phyloP scores from a whole-genome alignment of 2,329 filamentous ascomycete species.

The Fusarium dlaminii region DNA sequence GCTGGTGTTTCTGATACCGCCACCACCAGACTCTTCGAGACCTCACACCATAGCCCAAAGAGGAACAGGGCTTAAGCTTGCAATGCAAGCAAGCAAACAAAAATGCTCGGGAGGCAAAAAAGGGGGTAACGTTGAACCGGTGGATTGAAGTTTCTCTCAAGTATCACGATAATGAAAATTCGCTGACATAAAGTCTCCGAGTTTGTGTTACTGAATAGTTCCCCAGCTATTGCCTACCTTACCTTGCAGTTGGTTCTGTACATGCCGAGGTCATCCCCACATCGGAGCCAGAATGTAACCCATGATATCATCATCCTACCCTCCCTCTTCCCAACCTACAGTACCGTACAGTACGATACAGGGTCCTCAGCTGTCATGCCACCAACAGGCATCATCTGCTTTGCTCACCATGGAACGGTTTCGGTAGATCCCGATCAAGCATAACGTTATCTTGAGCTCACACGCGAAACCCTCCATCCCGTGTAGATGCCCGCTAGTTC shows the following conservation, averaged over 20 bases:
- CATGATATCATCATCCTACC: slow-evolving; percentile 43
- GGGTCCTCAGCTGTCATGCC: slow-evolving; percentile 34
- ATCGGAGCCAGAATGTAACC: slow-evolving; percentile 22
- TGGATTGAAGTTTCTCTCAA: background rate
- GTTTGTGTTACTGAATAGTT: background rate
- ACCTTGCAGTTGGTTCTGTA: background rate
- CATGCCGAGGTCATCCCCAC: slow-evolving; percentile 22
- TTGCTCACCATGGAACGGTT: slow-evolving; percentile 1
- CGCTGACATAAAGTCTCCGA: slow-evolving; percentile 5
- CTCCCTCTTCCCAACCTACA: slow-evolving; percentile 18
- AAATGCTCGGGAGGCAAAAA: background rate
- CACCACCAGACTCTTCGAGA: slow-evolving; percentile 34
- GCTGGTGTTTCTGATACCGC: slow-evolving; percentile 3
- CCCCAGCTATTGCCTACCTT: background rate
- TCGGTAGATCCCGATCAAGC: slow-evolving; percentile 33
- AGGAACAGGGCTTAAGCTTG: slow-evolving; percentile 5
- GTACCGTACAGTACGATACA: background rate
- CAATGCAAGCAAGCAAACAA: background rate
- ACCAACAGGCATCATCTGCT: slow-evolving; percentile 36
- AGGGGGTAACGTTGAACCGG: background rate
- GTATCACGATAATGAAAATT: background rate
- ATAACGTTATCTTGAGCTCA: background rate
- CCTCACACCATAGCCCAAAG: slow-evolving; percentile 10
- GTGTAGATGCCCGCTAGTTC: slow-evolving; percentile 2
- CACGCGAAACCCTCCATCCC: background rate